Percentiles rank a stretch among this genome's conserved stretches.
phyloP scores from a whole-genome alignment of 345 rosid species.

The Camelina hispida region DNA sequence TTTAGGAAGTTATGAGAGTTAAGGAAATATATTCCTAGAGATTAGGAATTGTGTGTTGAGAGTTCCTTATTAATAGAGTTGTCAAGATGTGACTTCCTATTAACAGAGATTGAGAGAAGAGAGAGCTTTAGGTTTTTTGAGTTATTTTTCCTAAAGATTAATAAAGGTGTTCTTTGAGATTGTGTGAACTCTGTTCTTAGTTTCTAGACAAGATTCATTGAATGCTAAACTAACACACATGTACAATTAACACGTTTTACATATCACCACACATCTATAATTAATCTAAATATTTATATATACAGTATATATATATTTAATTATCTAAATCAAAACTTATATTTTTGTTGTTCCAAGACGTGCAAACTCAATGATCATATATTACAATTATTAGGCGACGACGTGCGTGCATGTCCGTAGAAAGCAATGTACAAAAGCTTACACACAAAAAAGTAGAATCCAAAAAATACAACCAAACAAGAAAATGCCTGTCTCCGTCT shows the following conservation, averaged over 20 bases:
- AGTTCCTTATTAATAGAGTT: too few relatives aligned
- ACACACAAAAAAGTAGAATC: slow-evolving; percentile 6
- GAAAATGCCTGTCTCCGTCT: slow-evolving; percentile 59
- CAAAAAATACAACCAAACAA: slow-evolving; percentile 4
- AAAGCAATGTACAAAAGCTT: slow-evolving; percentile 45
- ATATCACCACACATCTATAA: background rate
- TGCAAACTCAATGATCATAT: slow-evolving; percentile 25
- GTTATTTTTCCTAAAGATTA: too few relatives aligned
- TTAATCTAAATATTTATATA: background rate
- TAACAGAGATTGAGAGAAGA: too few relatives aligned
- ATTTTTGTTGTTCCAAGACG: slow-evolving; percentile 33
- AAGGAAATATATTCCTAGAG: too few relatives aligned
- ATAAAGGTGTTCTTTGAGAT: too few relatives aligned
- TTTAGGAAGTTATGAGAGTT: too few relatives aligned
- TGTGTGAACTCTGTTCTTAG: too few relatives aligned
- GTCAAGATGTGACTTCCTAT: too few relatives aligned
- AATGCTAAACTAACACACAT: background rate
- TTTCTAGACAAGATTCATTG: too few relatives aligned
- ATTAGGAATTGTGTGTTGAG: too few relatives aligned
- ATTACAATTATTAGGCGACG: slow-evolving; percentile 34
- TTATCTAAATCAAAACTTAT: background rate
- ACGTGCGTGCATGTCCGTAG: slow-evolving; percentile 38
- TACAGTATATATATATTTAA: background rate
- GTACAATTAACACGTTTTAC: too few relatives aligned
- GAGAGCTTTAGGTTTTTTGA: too few relatives aligned